These are phyloP conservation scores for Pestalotiopsis sp. DNA, from an alignment of 2,329 filamentous ascomycete species.

Conservation along the genomic window DNA sequence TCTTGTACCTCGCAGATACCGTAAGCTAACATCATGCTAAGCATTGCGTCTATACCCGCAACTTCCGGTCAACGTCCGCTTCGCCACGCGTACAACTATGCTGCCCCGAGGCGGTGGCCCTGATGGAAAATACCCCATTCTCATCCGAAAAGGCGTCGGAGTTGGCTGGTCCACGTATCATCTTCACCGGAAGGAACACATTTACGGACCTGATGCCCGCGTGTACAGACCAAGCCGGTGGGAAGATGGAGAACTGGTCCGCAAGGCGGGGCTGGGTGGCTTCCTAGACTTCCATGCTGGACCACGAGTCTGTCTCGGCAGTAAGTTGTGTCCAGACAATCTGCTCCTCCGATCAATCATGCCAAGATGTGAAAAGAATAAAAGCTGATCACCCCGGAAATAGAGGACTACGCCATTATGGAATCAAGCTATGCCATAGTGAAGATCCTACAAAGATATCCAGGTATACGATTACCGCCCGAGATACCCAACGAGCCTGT, in stretches of 20 bases:
- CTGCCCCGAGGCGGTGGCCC: constrained; percentile 33
- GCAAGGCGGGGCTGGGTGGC: constrained; percentile 12
- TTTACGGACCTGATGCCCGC: constrained; percentile 20
- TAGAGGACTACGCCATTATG: constrained; percentile 28
- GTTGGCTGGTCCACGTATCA: constrained; percentile 29
- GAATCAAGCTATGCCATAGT: constrained; percentile 25
- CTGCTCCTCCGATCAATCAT: background rate
- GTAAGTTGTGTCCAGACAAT: constrained; percentile 14
- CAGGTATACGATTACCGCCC: constrained; percentile 21
- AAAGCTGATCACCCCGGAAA: constrained; percentile 11
- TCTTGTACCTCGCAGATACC: background rate
- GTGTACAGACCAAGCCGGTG: constrained; percentile 21
- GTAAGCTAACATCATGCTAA: constrained; percentile 1
- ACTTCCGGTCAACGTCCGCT: constrained; percentile 19
- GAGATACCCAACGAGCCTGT: constrained; percentile 22
- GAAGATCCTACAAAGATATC: constrained; percentile 24
- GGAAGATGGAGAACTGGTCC: constrained; percentile 17
- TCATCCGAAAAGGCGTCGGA: constrained; percentile 28
- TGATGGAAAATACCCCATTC: constrained; percentile 28
- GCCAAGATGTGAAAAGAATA: background rate
- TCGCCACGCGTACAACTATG: constrained; percentile 21
- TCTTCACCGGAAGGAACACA: constrained; percentile 22
- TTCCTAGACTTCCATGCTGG: constrained; percentile 22
- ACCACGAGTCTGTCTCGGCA: constrained; percentile 21
- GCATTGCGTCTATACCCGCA: constrained; percentile 21